Base-by-base conservation (phyloP, 2,329 filamentous ascomycete genomes). In the Colletotrichum spinosum region DNA sequence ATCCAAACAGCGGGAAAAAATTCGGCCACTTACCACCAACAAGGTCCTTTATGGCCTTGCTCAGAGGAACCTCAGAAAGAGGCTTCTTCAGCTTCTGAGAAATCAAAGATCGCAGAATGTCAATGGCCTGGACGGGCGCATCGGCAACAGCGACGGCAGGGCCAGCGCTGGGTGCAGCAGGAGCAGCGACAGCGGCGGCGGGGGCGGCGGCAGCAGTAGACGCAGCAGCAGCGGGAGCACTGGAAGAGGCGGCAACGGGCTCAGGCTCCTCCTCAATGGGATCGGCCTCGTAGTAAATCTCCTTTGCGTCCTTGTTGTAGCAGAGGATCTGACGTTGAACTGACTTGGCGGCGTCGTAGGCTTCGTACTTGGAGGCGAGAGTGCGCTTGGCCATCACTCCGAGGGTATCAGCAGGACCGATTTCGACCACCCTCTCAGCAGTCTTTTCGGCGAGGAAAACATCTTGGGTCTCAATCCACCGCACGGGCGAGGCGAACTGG, bases 391-490 rank as follows among this genome's bases (percentile, higher is more conserved):
- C 96, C 96, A 99, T 99, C 64, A 93, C 94, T 77, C 95, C 95
- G 41, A 99, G 88, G 34, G 96, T 99, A 80, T 99, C 95, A 74
- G 95, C 94, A 34, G 96, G 96, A 78, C 96, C 96, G 73, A 99
- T 91, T 81, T 99, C 96, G 74, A 99, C 96, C 76, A 99, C 97
- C 76, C 96, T 90, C 86, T 99, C 96, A 55, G 96, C 97, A 56
- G 90, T 92, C 83, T 97, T 96, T 81, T 98, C 94, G 70, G 92
- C 95, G 73, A 99, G 92, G 76, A 99, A 96, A 73, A 99, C 96
- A 95, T 99, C 96, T 83, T 99, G 96, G 60, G 96, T 99, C 83
- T 99, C 96, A 81, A 99, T 99, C 96, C 96, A 99, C 90, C 96
- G 91, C 73, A 99, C 96, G 55, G 96, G 96, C 59, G 95, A 98